A percentile compares a stretch with the other conserved stretches of the same genome.
These are phyloP conservation scores for Aureobasidium vineae DNA, from an alignment of 2,329 filamentous ascomycete species.

Conservation along the genomic window DNA sequence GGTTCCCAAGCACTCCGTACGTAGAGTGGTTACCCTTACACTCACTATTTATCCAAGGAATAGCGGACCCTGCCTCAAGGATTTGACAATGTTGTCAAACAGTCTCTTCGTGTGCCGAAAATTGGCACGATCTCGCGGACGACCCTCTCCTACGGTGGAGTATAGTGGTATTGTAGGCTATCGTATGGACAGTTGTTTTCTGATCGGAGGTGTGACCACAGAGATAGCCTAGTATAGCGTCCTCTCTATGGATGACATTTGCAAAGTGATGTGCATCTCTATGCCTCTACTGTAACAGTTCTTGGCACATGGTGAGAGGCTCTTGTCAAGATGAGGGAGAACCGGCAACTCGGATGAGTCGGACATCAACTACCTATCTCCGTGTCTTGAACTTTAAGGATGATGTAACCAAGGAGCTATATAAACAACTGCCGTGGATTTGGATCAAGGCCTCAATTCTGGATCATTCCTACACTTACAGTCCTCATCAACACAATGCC, in stretches of 20 bases:
- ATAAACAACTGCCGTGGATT: background rate
- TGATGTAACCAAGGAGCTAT: conserved; percentile 13
- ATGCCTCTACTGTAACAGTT: background rate
- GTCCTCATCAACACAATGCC: conserved; percentile 28
- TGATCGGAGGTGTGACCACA: background rate
- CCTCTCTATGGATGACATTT: no score
- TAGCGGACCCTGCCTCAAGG: no score
- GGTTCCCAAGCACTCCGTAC: background rate
- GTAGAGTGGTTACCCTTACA: background rate
- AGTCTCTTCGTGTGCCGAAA: no score
- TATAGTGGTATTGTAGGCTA: no score
- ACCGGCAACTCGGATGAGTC: background rate
- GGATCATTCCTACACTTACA: background rate
- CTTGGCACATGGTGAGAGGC: no score
- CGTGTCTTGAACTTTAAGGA: background rate
- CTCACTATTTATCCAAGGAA: background rate
- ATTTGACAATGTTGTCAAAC: no score
- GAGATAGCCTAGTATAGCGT: background rate
- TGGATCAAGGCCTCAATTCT: background rate
- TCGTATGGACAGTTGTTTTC: background rate
- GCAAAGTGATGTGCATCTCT: no score
- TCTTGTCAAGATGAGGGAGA: background rate
- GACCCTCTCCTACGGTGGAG: no score
- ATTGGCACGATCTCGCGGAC: no score
- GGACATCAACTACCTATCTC: background rate